phyloP scores from a whole-genome alignment of 2,329 filamentous ascomycete genomes.

The Colletotrichum magnum region DNA sequence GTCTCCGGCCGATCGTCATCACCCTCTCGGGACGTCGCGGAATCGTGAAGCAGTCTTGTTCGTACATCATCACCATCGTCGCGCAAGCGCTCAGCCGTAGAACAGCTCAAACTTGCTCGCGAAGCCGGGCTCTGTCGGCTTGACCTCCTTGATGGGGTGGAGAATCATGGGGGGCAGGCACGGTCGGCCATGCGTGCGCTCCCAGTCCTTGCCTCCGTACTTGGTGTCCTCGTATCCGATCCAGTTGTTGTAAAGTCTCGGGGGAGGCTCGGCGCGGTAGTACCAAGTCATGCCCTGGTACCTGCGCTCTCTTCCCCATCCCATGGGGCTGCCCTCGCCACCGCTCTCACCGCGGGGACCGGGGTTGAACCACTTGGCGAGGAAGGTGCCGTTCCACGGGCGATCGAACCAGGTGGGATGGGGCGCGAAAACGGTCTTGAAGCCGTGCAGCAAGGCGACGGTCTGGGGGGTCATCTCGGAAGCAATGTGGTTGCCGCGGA shows the following conservation, averaged over 20 bases:
- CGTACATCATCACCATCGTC: slow-evolving; percentile 39
- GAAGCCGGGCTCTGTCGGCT: slow-evolving; percentile 62
- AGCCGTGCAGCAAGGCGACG: slow-evolving; percentile 80
- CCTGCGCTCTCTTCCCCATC: slow-evolving; percentile 70
- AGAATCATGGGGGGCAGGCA: slow-evolving; percentile 73
- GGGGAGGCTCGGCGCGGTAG: slow-evolving; percentile 70
- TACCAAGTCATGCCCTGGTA: slow-evolving; percentile 74
- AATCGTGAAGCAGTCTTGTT: slow-evolving; percentile 25
- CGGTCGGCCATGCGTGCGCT: slow-evolving; percentile 67
- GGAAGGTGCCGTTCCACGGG: slow-evolving; percentile 71
- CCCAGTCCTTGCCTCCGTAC: slow-evolving; percentile 70
- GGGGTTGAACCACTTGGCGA: slow-evolving; percentile 73
- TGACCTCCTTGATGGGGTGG: slow-evolving; percentile 72
- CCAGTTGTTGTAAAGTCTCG: slow-evolving; percentile 74
- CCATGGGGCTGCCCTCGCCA: slow-evolving; percentile 69
- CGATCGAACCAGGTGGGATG: slow-evolving; percentile 87
- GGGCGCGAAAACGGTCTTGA: slow-evolving; percentile 84
- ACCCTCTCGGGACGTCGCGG: not conserved
- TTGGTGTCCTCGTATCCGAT: slow-evolving; percentile 71
- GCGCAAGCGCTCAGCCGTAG: slow-evolving; percentile 51
- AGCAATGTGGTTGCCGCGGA: slow-evolving; percentile 80
- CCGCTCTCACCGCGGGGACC: slow-evolving; percentile 69
- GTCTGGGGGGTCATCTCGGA: slow-evolving; percentile 86
- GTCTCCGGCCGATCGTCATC: slow-evolving; percentile 1
- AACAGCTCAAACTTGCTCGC: slow-evolving; percentile 54